A percentile compares a stretch with the other conserved stretches of the same genome.
Evolutionary conservation across 1,139 yeast genomes (phyloP).

Genomic region (Candida buenavistaensis): DNA sequence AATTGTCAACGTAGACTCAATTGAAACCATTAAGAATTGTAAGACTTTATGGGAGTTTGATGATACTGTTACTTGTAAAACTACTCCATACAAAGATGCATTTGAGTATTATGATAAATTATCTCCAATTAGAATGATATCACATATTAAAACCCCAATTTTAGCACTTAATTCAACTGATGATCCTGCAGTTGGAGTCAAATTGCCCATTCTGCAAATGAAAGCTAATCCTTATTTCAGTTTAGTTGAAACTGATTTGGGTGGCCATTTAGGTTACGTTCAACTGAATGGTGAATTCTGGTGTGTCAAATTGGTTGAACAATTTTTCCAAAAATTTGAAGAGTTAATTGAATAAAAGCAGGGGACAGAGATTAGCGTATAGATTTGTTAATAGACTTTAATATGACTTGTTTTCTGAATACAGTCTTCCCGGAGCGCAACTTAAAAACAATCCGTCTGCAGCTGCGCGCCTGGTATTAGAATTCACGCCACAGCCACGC

Average conservation of each 20-base stretch:
- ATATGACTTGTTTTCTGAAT: too few species aligned
- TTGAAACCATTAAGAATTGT: slow-evolving; percentile 31
- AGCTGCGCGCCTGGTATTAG: too few species aligned
- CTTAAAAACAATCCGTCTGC: too few species aligned
- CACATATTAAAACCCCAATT: slow-evolving; percentile 62
- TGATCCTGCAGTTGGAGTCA: slow-evolving; percentile 76
- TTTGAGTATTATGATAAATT: slow-evolving; percentile 72
- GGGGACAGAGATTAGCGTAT: not conserved
- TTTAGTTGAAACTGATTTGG: slow-evolving; percentile 47
- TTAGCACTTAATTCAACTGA: slow-evolving; percentile 71
- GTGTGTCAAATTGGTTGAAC: slow-evolving; percentile 65
- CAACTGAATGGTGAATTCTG: slow-evolving; percentile 65
- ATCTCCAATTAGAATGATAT: slow-evolving; percentile 60
- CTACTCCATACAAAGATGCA: slow-evolving; percentile 71
- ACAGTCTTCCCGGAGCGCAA: too few species aligned
- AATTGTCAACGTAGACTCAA: slow-evolving; percentile 31
- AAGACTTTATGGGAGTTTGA: slow-evolving; percentile 64
- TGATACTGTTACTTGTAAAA: slow-evolving; percentile 65
- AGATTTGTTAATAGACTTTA: too few species aligned
- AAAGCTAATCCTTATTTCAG: slow-evolving; percentile 32
- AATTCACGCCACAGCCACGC: too few species aligned
- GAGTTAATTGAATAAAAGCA: slow-evolving; percentile 11
- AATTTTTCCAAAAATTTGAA: slow-evolving; percentile 58
- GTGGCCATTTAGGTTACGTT: slow-evolving; percentile 66
- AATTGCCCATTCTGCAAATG: slow-evolving; percentile 30